These are phyloP conservation scores for Psilocybe mexicana DNA, from an alignment of 1,284 basidiomycete species.

Conservation along the genomic window DNA sequence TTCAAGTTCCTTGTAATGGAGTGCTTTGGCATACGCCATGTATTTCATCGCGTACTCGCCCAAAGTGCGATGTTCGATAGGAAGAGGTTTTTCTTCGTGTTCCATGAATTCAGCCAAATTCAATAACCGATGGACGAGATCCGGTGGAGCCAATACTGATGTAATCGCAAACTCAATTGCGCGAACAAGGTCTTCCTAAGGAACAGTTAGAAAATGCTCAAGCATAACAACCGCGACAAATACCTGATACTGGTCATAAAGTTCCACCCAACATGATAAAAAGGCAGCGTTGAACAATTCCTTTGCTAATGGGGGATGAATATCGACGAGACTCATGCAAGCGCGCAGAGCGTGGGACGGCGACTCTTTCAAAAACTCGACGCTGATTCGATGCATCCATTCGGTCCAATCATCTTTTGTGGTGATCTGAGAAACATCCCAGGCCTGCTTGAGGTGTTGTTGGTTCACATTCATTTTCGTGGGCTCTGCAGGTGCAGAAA, in stretches of 20 bases:
- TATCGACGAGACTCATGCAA: constrained; percentile 92
- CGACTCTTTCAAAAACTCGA: constrained; percentile 98
- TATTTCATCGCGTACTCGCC: constrained; percentile 95
- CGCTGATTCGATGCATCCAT: constrained; percentile 93
- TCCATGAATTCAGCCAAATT: constrained; percentile 99
- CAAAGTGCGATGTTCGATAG: constrained; percentile 91
- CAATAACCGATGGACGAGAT: constrained; percentile 92
- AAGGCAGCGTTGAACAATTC: constrained; percentile 99
- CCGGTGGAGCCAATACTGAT: constrained; percentile 77
- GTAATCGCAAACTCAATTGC: constrained; percentile 91
- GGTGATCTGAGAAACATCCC: constrained; percentile 85
- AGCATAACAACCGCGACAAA: constrained; percentile 20
- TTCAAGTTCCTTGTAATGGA: constrained; percentile 99
- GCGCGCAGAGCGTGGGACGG: constrained; percentile 97
- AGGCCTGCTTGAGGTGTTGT: constrained; percentile 95
- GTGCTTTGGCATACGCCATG: constrained; percentile 95
- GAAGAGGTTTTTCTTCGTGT: constrained; percentile 95
- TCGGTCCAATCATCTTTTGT: constrained; percentile 93
- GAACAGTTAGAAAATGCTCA: constrained; percentile 1
- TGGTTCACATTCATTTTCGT: constrained; percentile 96
- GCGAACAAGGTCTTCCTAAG: constrained; percentile 88
- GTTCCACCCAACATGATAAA: constrained; percentile 95
- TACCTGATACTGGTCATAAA: constrained; percentile 96
- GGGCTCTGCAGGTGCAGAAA: constrained; percentile 77
- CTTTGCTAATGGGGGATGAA: constrained; percentile 88